Evolutionary conservation across 208 protist genomes (phyloP).

Genomic region (Crithidia fasciculata): DNA sequence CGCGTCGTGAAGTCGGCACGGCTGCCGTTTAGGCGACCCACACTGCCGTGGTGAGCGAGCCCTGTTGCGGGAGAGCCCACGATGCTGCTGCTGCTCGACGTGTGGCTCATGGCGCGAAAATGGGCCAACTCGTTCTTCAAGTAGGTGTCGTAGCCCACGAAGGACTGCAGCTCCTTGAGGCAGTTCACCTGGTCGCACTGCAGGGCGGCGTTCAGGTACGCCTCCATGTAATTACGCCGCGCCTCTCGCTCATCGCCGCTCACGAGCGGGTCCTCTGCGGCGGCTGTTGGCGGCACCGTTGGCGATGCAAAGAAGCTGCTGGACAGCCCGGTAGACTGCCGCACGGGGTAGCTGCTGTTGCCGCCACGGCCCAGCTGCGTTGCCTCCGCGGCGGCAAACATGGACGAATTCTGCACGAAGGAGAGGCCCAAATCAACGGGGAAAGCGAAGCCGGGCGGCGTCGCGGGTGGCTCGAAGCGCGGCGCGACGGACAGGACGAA

Average conservation of each 20-base stretch:
- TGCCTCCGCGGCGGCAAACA: conserved; percentile 22
- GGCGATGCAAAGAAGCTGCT: neutral
- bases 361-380: neutral
- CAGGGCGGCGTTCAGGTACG: conserved; percentile 46
- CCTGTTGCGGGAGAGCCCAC: neutral
- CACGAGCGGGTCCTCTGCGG: conserved; percentile 8
- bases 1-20: neutral
- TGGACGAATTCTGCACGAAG: conserved; percentile 41
- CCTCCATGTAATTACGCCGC: conserved; percentile 48
- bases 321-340: neutral
- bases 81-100: conserved; percentile 9
- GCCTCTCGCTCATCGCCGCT: conserved; percentile 33
- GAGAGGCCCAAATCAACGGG: conserved; percentile 28
- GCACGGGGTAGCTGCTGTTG: neutral
- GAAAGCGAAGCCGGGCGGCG: conserved; percentile 33
- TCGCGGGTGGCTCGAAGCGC: conserved; percentile 46
- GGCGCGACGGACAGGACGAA: conserved; percentile 52
- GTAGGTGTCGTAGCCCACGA: conserved; percentile 52
- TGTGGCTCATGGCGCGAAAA: conserved; percentile 11
- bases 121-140: conserved; percentile 27
- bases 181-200: conserved; percentile 31
- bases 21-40: neutral
- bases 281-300: neutral
- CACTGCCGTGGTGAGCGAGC: neutral
- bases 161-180: conserved; percentile 58